Evolutionary conservation across 1,284 basidiomycete genomes (phyloP).

Genomic region (Sanghuangporus weigelae): DNA sequence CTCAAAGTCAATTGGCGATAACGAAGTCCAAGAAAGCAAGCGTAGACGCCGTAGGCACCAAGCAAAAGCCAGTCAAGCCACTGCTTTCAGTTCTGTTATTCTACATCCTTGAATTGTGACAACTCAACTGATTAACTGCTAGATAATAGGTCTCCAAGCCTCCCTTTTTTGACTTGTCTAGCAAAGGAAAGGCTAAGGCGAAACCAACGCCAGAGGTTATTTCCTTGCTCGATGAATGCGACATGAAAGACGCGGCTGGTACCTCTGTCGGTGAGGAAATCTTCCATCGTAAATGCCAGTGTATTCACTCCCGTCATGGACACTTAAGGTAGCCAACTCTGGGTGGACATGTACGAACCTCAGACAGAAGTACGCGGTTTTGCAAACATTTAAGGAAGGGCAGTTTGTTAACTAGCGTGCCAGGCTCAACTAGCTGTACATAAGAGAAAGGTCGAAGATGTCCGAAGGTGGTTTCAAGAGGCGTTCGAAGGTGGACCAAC

Average conservation of each 20-base stretch:
- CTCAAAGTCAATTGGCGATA: background rate
- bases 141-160: conserved; percentile 30
- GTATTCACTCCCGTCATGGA: background rate
- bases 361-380: conserved; percentile 45
- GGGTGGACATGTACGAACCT: conserved; percentile 79
- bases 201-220: conserved; percentile 18
- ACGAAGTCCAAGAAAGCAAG: background rate
- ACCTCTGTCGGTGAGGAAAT: background rate
- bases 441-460: conserved; percentile 79
- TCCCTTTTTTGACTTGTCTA: conserved; percentile 30
- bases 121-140: conserved; percentile 7
- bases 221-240: conserved; percentile 21
- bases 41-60: background rate
- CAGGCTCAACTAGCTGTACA: conserved; percentile 86
- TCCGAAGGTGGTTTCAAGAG: conserved; percentile 82
- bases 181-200: conserved; percentile 46
- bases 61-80: conserved; percentile 37
- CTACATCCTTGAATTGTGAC: conserved; percentile 8
- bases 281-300: background rate
- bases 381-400: background rate
- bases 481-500: conserved; percentile 65
- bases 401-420: background rate
- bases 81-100: conserved; percentile 38
- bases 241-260: conserved; percentile 17
- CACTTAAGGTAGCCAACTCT: conserved; percentile 48